Base-by-base conservation (phyloP, 345 rosid genomes). In the Mercurialis annua region DNA sequence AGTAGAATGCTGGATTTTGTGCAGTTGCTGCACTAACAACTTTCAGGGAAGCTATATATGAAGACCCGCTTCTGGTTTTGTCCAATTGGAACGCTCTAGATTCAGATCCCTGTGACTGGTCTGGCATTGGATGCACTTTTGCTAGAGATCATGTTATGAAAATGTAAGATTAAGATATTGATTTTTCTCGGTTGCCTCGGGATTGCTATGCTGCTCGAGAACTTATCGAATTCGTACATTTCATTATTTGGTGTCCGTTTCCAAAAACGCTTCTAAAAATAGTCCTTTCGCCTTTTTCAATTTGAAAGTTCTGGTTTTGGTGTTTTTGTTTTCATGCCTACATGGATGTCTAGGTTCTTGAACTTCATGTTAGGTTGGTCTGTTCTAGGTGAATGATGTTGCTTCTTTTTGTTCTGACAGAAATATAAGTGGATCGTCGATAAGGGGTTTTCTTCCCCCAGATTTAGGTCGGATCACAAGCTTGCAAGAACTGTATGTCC, bases 31-130 rank as follows among this genome's bases (percentile, higher is more conserved):
- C 92, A 7, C 90, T 95, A 24, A 78, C 62, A 23, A 71, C 87
- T 68, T 90, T 95, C 78, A 92, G 87, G 85, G 96, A 92, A 81
- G 90, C 87, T 47, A 82, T 90, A 71, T 88, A 78, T 72, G 98
- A 92, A 69, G 99, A 95, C 81, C 99, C 98, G 26, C 76, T 63
- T 57, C 60, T 78, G 75, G 87, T 87, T 77, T 79, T 90, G 73
- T 84, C 96, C 54, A 87, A 80, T 74, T 95, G 98, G 98, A 84
- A 92, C 79, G 77, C 79, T 59, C 80, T 86, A 56, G 88, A 83
- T 81, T 85, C 83, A 64, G 85, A 88, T 92, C 98, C 96, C 58
- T 95, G 99, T 75, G 81, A 73, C 66, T 95, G 98, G 99, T 51
- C 62, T 23, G 97, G 97, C 70, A 38, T 95, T 75, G 61, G 69